Conservation (phyloP, 306 rosid genomes). For the Lathyrus sativus region DNA sequence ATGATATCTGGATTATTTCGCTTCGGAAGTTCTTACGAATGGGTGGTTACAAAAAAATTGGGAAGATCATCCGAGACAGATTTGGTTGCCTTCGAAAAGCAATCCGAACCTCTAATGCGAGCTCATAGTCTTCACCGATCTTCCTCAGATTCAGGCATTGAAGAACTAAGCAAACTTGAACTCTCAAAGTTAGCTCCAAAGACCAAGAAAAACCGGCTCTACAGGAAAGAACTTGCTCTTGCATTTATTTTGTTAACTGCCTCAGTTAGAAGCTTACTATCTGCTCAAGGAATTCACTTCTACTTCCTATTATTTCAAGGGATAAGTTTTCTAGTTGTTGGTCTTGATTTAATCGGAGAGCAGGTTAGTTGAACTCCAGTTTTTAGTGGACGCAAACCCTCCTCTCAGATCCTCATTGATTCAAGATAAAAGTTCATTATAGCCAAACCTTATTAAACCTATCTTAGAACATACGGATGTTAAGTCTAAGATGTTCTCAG, state of each 20-base stretch:
- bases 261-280: slow-evolving; percentile 84
- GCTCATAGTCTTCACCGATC: slow-evolving; percentile 64
- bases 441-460: slow-evolving; percentile 34
- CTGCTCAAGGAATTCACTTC: slow-evolving; percentile 99
- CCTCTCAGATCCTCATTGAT: slow-evolving; percentile 39
- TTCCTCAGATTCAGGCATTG: slow-evolving; percentile 88
- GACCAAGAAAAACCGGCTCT: slow-evolving; percentile 73
- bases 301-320: slow-evolving; percentile 96
- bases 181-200: slow-evolving; percentile 65
- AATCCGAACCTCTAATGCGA: slow-evolving; percentile 62
- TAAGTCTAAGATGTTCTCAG: slow-evolving; percentile 41
- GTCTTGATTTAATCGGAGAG: slow-evolving; percentile 96
- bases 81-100: slow-evolving; percentile 73
- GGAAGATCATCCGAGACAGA: slow-evolving; percentile 97
- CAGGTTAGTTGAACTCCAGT: slow-evolving; percentile 69
- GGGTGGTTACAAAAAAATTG: slow-evolving; percentile 92
- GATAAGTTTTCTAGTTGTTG: slow-evolving; percentile 85
- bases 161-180: slow-evolving; percentile 72
- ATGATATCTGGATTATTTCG: slow-evolving; percentile 95
- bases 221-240: slow-evolving; percentile 90
- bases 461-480: slow-evolving; percentile 26
- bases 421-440: slow-evolving; percentile 34
- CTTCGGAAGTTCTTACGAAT: slow-evolving; percentile 90
- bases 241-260: slow-evolving; percentile 86
- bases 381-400: slow-evolving; percentile 39